Evolutionary conservation across 306 rosid genomes (phyloP), one percentile per base, ranked within the genome.

Genomic region (Casuarina glauca): DNA sequence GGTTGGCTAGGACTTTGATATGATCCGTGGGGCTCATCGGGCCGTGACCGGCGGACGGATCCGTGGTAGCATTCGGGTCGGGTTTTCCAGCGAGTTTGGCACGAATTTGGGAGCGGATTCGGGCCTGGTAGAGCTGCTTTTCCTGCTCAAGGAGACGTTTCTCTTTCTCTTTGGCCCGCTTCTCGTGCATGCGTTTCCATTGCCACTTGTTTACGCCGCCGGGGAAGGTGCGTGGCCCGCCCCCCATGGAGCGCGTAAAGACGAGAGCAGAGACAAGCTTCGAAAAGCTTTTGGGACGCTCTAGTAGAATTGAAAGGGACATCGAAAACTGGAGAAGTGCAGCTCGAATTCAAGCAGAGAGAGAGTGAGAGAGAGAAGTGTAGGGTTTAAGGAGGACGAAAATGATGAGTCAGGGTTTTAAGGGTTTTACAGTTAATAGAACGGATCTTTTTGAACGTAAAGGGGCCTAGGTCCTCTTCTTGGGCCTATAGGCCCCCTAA

Each of bases 131-230:
- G 75, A 95, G 86, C 80, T 92, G 90, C 44, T 92, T 95, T 72
- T 95, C 97, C 75, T 95, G 98, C 0, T 85, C 88, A 6, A 95
- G 81, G 11, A 95, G 97, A 19, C 88, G 73, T 2, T 53, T 79
- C 53, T 92, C 90, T 78, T 95, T 95, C 71, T 92, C 97, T 72
- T 70, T 67, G 60, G 97, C 98, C 8, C 88, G 84, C 43, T 95
- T 93, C 87, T 93, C 99, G 79, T 95, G 99, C 99, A 93, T 92
- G 44, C 97, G 97, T 84, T 95, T 95, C 97, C 96, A 91, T 72
- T 93, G 87, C 99, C 99, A 95, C 84, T 95, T 95, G 93, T 9
- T 89, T 0, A 93, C 91, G 3, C 97, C 96, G 36, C 97, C 96
- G 0, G 97, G 97, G 77, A 92, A 95, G 32, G 98, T 95, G 7